Evolutionary conservation across 2,329 filamentous ascomycete genomes (phyloP).

Genomic region (Aspergillus felis): DNA sequence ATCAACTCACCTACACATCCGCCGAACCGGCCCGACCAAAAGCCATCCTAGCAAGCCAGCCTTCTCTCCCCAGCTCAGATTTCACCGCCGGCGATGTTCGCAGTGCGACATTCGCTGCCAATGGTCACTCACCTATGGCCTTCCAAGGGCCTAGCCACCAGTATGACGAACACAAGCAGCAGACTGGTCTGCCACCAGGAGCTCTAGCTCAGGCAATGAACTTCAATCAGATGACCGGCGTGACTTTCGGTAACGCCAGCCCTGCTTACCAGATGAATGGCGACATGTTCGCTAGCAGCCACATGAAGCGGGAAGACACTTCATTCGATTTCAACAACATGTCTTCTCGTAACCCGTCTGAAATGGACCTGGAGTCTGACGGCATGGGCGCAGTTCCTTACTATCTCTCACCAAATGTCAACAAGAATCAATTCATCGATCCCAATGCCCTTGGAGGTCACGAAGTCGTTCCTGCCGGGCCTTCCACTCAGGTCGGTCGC

Average conservation of each 20-base stretch:
- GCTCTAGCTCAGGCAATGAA: slow-evolving; percentile 76
- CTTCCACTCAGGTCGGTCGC: slow-evolving; percentile 60
- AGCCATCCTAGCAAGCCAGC: slow-evolving; percentile 33
- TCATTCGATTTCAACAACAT: slow-evolving; percentile 67
- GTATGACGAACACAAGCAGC: slow-evolving; percentile 92
- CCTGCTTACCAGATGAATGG: slow-evolving; percentile 51
- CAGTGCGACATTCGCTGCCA: slow-evolving; percentile 33
- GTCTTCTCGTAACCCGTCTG: slow-evolving; percentile 53
- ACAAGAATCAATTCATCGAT: slow-evolving; percentile 60
- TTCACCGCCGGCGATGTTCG: slow-evolving; percentile 28
- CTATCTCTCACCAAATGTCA: slow-evolving; percentile 55
- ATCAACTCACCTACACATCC: slow-evolving; percentile 41
- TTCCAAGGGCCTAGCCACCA: slow-evolving; percentile 85
- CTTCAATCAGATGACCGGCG: slow-evolving; percentile 59
- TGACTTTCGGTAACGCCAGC: slow-evolving; percentile 34
- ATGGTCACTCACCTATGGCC: slow-evolving; percentile 48
- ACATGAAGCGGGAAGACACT: slow-evolving; percentile 34
- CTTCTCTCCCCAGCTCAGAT: slow-evolving; percentile 35
- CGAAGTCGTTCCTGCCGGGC: slow-evolving; percentile 52
- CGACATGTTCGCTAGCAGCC: slow-evolving; percentile 55
- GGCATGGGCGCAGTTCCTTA: slow-evolving; percentile 59
- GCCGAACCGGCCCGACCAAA: slow-evolving; percentile 33
- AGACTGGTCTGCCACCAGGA: slow-evolving; percentile 85
- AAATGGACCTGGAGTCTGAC: slow-evolving; percentile 67
- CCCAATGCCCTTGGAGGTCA: slow-evolving; percentile 66